Base-by-base conservation (phyloP, 2,329 filamentous ascomycete genomes). In the Trichoderma sp. region DNA sequence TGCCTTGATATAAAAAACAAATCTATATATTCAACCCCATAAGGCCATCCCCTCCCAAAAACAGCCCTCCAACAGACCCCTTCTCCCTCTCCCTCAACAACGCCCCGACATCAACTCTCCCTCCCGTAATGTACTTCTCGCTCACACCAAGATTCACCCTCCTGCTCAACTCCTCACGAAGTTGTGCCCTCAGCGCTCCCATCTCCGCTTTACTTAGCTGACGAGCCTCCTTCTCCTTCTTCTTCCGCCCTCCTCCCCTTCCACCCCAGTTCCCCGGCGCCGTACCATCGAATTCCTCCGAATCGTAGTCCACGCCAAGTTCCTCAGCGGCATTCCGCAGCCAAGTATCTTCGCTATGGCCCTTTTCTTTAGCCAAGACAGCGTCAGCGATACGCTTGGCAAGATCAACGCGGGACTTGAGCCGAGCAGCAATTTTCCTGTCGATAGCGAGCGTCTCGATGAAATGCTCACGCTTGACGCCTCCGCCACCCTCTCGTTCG, bases 271-370 rank as follows among this genome's bases (percentile, higher is more conserved):
- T 86, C 50, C 86, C 91, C 71, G 73, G 71, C 8, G 94, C 91
- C 55, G 94, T 92, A 39, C 96, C 94, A 74, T 92, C 92, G 73
- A 97, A 91, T 59, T 97, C 94, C 43, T 97, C 94, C 73, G 90
- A 92, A 78, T 98, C 94, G 79, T 97, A 97, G 67, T 98, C 95
- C 0, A 98, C 93, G 1, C 96, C 96, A 0, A 99, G 86, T 74
- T 98, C 95, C 71, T 98, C 94, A 0, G 96, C 96, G 0, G 94
- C 95, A 62, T 88, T 89, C 57, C 90, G 89, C 76, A 98, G 85
- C 90, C 95, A 96, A 70, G 93, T 90, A 75, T 97, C 93, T 76
- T 97, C 93, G 77, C 92, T 92, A 70, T 89, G 89, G 11, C 91
- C 90, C 82, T 95, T 97, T 79, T 97, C 93, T 82, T 97, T 97